A percentile compares a stretch with the other conserved stretches of the same genome.
phyloP scores from a whole-genome alignment of 352 stramenopile genomes.

The Elongisporangium anandrum region DNA sequence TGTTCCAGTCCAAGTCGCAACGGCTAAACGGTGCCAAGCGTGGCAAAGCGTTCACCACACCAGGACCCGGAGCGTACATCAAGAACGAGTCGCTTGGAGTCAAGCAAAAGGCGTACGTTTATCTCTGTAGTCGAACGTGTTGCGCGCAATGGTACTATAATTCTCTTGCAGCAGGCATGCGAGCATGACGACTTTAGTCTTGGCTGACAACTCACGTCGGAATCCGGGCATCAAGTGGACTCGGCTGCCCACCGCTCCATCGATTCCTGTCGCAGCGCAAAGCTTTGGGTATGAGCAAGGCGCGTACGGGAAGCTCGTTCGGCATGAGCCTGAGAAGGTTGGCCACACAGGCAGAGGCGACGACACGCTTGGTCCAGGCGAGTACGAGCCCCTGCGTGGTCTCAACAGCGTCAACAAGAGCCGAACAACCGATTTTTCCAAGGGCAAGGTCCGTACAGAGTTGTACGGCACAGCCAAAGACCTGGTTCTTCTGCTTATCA shows the following conservation, averaged over 20 bases:
- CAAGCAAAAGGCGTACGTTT: slow-evolving; percentile 37
- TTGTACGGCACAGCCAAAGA: neutral
- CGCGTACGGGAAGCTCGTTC: slow-evolving; percentile 65
- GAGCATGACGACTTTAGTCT: slow-evolving; percentile 22
- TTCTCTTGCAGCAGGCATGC: slow-evolving; percentile 9
- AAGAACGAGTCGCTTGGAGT: slow-evolving; percentile 43
- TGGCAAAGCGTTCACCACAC: slow-evolving; percentile 29
- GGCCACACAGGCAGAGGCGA: slow-evolving; percentile 48
- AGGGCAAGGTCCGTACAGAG: slow-evolving; percentile 34
- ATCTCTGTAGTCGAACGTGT: too few relatives aligned
- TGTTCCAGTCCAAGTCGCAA: slow-evolving; percentile 54
- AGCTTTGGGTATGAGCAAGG: slow-evolving; percentile 80
- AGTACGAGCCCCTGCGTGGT: slow-evolving; percentile 66
- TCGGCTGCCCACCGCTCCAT: slow-evolving; percentile 61
- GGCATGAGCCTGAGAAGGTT: slow-evolving; percentile 50
- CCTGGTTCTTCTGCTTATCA: neutral
- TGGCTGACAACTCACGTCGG: slow-evolving; percentile 22
- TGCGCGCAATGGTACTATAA: slow-evolving; percentile 2
- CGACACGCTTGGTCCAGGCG: slow-evolving; percentile 61
- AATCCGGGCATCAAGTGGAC: slow-evolving; percentile 60
- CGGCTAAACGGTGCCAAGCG: slow-evolving; percentile 23
- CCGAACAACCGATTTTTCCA: slow-evolving; percentile 65
- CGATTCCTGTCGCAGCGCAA: slow-evolving; percentile 63
- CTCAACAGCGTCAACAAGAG: slow-evolving; percentile 67
- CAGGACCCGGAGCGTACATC: slow-evolving; percentile 53